Evolutionary conservation across 352 stramenopile genomes (phyloP).

Genomic region (Phytophthora podocarpi): DNA sequence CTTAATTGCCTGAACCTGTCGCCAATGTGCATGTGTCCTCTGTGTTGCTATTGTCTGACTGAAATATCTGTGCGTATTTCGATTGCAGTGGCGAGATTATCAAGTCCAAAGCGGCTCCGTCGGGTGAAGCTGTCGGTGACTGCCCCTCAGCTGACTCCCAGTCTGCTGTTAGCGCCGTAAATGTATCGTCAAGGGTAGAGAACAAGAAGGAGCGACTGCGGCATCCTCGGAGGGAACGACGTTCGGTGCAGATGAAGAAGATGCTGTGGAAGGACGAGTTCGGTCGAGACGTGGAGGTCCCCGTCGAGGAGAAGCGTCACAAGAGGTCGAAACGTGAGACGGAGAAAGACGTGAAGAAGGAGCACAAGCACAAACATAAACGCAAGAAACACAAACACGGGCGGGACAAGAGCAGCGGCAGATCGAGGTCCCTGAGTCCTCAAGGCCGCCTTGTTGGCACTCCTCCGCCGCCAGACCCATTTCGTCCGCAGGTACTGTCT

Average conservation of each 20-base stretch:
- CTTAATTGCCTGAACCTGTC: background rate
- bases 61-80: background rate
- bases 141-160: background rate
- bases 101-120: background rate
- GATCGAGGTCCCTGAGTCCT: conserved; percentile 31
- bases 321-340: conserved; percentile 25
- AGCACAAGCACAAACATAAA: conserved; percentile 31
- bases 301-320: conserved; percentile 14
- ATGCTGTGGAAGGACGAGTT: conserved; percentile 78
- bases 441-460: conserved; percentile 37
- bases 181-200: background rate
- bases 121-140: background rate
- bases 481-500: conserved; percentile 56
- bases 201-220: background rate
- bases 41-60: background rate
- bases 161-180: background rate
- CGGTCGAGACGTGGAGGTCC: conserved; percentile 65
- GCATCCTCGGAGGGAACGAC: background rate
- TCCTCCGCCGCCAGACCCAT: conserved; percentile 61
- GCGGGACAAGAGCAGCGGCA: conserved; percentile 20
- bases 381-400: conserved; percentile 33
- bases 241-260: conserved; percentile 26
- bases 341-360: conserved; percentile 16
- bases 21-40: background rate
- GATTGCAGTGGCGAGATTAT: conserved; percentile 42